Evolutionary conservation across 495 filamentous ascomycete species (phyloP), one percentile per base, ranked within the genome.

Genomic region (Lindgomyces ingoldianus): DNA sequence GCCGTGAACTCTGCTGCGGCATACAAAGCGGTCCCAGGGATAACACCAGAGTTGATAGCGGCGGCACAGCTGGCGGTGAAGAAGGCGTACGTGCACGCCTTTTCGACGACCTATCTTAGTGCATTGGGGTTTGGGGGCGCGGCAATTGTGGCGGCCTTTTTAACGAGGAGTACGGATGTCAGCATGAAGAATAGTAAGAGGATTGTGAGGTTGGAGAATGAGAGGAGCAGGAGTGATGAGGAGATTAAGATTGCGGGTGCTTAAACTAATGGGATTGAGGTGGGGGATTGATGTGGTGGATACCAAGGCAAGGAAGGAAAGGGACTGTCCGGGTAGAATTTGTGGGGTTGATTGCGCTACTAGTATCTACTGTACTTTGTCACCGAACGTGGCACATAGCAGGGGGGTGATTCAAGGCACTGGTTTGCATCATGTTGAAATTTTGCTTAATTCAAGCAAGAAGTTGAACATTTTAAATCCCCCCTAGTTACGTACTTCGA

Each of bases 161-260:
- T 64, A 19, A 70, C 63, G 12, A 62, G 51, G 53, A 64, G 33
- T 24, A 67, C 63, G 24, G 55, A 59, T 46, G 51, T 51, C 25
- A 41, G 47, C 26, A 62, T 62, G 68, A 70, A 70, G 57, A 61
- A 58, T 39, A 53, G 44, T 27, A 39, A 51, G 33, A 56, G 67
- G 46, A 63, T 63, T 22, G 54, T 66, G 44, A 47, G 53, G 24
- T 52, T 70, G 33, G 70, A 67, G 49, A 68, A 70, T 53, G 60
- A 64, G 52, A 64, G 56, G 56, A 44, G 29, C 16, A 25, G 10
- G 33, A 61, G 48, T 18, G 57, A 51, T 22, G 57, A 52, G 46
- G 57, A 61, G 14, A 25, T 49, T 16, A 50, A 60, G 24, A 19
- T 0, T 2, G 45, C 10, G 12, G 30, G 10, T 18, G 42, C 16